Evolutionary conservation across 2,329 filamentous ascomycete genomes (phyloP).

Genomic region (Coniella vitis): DNA sequence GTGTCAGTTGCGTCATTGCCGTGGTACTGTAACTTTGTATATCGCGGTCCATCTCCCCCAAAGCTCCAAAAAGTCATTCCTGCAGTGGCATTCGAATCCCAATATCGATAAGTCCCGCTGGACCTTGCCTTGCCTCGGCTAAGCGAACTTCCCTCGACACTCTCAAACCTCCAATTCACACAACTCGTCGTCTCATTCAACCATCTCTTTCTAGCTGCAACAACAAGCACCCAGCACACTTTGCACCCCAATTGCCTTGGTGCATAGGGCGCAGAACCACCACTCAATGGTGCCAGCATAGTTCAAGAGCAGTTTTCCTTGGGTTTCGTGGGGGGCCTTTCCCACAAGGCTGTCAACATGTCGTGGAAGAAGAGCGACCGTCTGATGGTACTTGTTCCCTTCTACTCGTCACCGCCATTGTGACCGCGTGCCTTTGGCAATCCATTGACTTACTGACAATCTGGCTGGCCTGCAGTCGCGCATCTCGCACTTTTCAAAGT

Average conservation of each 20-base stretch:
- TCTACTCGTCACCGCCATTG: background rate
- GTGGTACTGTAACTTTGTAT: background rate
- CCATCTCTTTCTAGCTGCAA: background rate
- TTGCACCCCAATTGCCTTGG: background rate
- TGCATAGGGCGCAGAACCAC: background rate
- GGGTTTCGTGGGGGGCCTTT: conserved; percentile 17
- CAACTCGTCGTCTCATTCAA: background rate
- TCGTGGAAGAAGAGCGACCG: conserved; percentile 87
- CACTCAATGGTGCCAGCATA: conserved; percentile 15
- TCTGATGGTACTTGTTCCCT: conserved; percentile 55
- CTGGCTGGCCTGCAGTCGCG: conserved; percentile 47
- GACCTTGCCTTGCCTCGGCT: conserved; percentile 15
- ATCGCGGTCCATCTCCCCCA: background rate
- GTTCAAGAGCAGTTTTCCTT: conserved; percentile 6
- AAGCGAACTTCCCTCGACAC: conserved; percentile 5
- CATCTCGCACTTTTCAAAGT: conserved; percentile 94
- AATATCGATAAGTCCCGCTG: conserved; percentile 15
- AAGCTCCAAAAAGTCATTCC: background rate
- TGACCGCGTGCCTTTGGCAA: background rate
- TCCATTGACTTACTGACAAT: background rate
- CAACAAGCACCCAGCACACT: background rate
- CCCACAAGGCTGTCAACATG: conserved; percentile 49
- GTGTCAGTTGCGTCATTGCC: background rate
- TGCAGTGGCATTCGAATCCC: conserved; percentile 1
- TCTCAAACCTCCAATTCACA: background rate